Base-by-base conservation (phyloP, 257 asterid species). In the Nicotiana obtusifolia region DNA sequence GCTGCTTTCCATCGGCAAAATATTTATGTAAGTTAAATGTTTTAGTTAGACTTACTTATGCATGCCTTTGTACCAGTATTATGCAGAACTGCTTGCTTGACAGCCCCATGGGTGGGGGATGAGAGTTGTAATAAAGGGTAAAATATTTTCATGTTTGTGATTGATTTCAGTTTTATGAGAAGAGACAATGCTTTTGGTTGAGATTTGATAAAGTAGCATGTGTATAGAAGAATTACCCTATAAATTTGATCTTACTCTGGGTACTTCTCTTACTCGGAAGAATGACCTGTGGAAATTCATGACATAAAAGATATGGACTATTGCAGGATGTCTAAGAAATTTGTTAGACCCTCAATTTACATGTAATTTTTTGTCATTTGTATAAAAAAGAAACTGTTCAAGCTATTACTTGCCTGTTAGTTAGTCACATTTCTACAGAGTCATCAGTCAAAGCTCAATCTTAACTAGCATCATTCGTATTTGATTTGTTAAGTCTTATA, bases 1-100 rank as follows among this genome's bases (percentile, higher is more conserved):
- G 90, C 87, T 88, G 91, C 98, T 86, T 94, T 93, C 85, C 99
- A 96, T 85, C 98, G 98, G 85, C 98, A 96, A 89, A 96, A 91
- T 89, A 90, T 92, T 81, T 89, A 91, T 86, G 99, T 96, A 93
- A 93, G 99, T 90, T 78, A 85, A 80, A 41, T 41, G 49, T 41
- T 41, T 41, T 41, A 41, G 49, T 41, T 41, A 41, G 49, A 76
- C 62, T 75, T 54, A 76, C 62, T 81, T 61, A 52, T 77, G 56
- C 61, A 81, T 49, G 66, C 17, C 20, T 28, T 60, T 61, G 16
- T 19, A 35, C 69, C 54, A 59, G 75, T 78, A n/a, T 80, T 33
- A 80, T 64, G 60, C 76, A 44, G 77, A 64, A 64, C 62, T 61
- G 37, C 41, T 79, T 71, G 78, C 26, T 20, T 71, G 9, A 44